Evolutionary conservation across 495 filamentous ascomycete species (phyloP).

Genomic region (Xylaria curta): DNA sequence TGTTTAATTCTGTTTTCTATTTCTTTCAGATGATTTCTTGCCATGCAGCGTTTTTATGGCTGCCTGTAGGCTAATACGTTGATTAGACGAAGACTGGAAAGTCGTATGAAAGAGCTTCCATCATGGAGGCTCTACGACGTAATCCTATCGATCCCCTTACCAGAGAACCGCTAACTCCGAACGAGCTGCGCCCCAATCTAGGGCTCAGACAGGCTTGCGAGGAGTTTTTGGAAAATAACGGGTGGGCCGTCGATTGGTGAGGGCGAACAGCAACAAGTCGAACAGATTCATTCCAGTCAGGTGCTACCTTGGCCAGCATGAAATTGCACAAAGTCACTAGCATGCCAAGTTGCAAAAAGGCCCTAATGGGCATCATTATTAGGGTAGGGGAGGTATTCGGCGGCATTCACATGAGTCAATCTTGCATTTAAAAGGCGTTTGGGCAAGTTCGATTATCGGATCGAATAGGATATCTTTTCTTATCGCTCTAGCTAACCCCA

Average conservation of each 20-base stretch:
- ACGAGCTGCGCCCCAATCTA: slow-evolving; percentile 84
- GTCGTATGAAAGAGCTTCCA: slow-evolving; percentile 87
- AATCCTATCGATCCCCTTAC: slow-evolving; percentile 82
- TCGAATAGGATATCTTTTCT: slow-evolving; percentile 11
- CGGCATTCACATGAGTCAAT: background rate
- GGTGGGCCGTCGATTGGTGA: slow-evolving; percentile 93
- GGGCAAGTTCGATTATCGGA: background rate
- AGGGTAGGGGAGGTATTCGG: background rate
- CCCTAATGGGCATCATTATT: background rate
- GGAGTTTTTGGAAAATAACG: slow-evolving; percentile 83
- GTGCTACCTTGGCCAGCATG: background rate
- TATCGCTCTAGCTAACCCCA: background rate
- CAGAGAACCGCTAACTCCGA: slow-evolving; percentile 68
- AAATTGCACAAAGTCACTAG: background rate
- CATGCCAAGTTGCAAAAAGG: background rate
- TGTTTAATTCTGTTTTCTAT: background rate
- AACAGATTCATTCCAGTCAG: background rate
- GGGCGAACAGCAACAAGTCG: background rate
- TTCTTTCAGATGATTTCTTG: background rate
- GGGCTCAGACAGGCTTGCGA: slow-evolving; percentile 83
- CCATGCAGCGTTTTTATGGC: background rate
- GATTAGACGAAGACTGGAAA: slow-evolving; percentile 80
- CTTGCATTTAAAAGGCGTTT: slow-evolving; percentile 26
- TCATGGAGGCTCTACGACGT: slow-evolving; percentile 82
- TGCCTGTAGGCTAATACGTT: slow-evolving; percentile 19